Base-by-base conservation (phyloP, 768 basidiomycete species). In the Leucogyrophana mollusca region DNA sequence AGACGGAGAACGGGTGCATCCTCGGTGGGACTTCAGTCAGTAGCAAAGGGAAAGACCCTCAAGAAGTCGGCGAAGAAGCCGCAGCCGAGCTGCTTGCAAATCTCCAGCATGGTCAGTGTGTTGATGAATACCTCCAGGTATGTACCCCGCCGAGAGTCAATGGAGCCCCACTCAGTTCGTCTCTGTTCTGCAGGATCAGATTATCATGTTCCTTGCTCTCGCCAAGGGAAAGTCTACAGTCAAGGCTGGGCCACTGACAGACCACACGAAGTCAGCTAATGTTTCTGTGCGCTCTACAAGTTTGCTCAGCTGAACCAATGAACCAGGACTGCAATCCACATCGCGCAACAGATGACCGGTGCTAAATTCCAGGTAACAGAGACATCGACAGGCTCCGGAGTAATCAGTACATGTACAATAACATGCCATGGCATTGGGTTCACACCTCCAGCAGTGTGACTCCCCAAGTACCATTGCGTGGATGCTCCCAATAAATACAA, bases 131-230 rank as follows among this genome's bases (percentile, higher is more conserved):
- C 57, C 46, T 79, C 55, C 78, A 87, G 74, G 82, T 79, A 20
- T 23, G 60, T 50, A 21, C 13, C 21, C 25, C 47, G 1, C n/a
- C n/a, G n/a, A n/a, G n/a, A n/a, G n/a, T n/a, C n/a, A n/a, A n/a
- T n/a, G n/a, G n/a, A n/a, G n/a, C n/a, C n/a, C n/a, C n/a, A n/a
- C 30, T 27, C 33, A 23, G 27, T 20, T 6, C 7, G 13, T n/a
- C n/a, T 39, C 13, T 34, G 34, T 22, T 68, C 53, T 73, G 14
- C 72, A 88, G 72, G 89, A 91, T 61, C 88, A 90, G 57, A 82
- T 90, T 16, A 80, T 90, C 37, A 77, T 90, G 30, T 83, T 88
- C 57, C 78, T 90, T 67, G 85, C 85, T 8, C 71, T 90, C 14
- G 86, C 87, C 8, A 63, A 81, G 40, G 86, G 86, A 4, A 73